phyloP scores from a whole-genome alignment of 208 protist species.

The Leishmania martiniquensis region DNA sequence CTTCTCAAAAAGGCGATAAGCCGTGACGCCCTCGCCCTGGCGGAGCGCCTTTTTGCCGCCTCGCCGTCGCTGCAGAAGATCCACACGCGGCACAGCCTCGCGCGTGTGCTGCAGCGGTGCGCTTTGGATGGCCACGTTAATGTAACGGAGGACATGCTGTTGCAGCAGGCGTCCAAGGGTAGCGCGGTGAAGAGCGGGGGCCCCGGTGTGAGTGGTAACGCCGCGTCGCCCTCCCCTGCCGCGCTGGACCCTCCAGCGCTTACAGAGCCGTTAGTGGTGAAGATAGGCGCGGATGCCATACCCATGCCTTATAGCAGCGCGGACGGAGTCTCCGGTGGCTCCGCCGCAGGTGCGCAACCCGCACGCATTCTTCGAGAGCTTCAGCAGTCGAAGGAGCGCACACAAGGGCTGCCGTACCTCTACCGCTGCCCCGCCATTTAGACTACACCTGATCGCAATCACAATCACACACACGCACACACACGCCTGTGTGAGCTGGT shows the following conservation, averaged over 20 bases:
- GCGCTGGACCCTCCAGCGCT: constrained; percentile 20
- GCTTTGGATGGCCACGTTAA: constrained; percentile 55
- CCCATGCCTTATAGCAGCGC: constrained; percentile 4
- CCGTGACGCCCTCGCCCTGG: constrained; percentile 74
- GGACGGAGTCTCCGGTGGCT: constrained; percentile 2
- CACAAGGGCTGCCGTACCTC: constrained; percentile 90
- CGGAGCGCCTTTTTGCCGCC: constrained; percentile 83
- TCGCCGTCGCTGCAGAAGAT: constrained; percentile 86
- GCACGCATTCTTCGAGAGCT: constrained; percentile 66
- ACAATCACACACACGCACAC: no score
- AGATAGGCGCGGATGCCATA: constrained; percentile 51
- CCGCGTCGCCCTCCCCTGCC: background rate
- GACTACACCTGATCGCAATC: constrained; percentile 2
- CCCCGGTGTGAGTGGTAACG: background rate
- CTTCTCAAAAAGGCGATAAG: constrained; percentile 77
- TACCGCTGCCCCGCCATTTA: constrained; percentile 93
- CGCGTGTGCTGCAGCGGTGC: constrained; percentile 78
- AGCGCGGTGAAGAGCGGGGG: background rate
- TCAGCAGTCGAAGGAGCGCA: constrained; percentile 84
- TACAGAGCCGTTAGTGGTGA: constrained; percentile 50
- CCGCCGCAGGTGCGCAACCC: background rate
- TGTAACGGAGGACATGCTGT: constrained; percentile 43
- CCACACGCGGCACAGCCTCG: constrained; percentile 87
- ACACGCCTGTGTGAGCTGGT: background rate
- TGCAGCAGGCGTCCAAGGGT: constrained; percentile 5